phyloP scores from a whole-genome alignment of 441 rosid species.

The Pelargonium citronellum region DNA sequence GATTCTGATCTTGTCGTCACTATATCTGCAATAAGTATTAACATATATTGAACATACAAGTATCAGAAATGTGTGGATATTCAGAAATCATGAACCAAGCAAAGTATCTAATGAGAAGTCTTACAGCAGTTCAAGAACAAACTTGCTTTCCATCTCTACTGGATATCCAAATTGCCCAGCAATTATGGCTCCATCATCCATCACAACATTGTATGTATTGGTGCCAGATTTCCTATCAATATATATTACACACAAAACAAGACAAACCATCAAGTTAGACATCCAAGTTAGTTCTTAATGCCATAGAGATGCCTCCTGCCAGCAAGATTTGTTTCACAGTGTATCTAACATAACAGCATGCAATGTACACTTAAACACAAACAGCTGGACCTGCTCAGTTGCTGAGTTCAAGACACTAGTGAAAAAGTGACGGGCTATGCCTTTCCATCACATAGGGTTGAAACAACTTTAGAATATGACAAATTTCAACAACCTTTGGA shows the following conservation, averaged over 20 bases:
- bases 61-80: neutral
- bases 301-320: too few species aligned
- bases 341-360: too few species aligned
- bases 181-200: slow-evolving; percentile 83
- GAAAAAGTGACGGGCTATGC: too few species aligned
- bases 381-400: too few species aligned
- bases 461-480: too few species aligned
- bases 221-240: slow-evolving; percentile 44
- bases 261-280: neutral
- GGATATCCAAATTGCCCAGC: slow-evolving; percentile 71
- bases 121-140: slow-evolving; percentile 60
- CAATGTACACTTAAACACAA: too few species aligned
- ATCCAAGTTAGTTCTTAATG: too few species aligned
- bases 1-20: slow-evolving; percentile 69
- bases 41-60: too few species aligned
- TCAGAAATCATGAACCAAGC: neutral
- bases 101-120: slow-evolving; percentile 18
- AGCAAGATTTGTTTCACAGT: too few species aligned
- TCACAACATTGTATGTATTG: slow-evolving; percentile 41
- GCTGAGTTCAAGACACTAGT: too few species aligned
- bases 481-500: too few species aligned
- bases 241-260: neutral
- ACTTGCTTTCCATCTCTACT: slow-evolving; percentile 52
- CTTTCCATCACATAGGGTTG: too few species aligned
- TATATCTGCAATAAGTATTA: slow-evolving; percentile 39